Conservation (phyloP, 2,329 filamentous ascomycete species). For the Ambrosiella xylebori region DNA sequence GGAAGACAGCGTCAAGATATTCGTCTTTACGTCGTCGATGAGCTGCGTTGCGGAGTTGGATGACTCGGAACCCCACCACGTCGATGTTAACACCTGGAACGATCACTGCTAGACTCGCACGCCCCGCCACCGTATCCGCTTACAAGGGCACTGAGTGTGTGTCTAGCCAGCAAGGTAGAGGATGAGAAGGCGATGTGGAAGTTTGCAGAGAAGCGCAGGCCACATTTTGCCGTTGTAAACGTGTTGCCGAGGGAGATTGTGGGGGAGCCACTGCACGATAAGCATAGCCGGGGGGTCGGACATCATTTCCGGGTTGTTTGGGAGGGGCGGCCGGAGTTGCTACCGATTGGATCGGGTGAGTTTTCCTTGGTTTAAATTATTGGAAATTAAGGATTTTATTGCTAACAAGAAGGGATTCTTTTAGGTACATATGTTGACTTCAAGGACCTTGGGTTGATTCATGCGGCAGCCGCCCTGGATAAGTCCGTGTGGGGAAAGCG, state of each 20-base stretch:
- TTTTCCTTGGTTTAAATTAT: not conserved
- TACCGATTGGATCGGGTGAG: not conserved
- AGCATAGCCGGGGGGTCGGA: not conserved
- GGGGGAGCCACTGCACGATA: not conserved
- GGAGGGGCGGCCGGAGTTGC: not conserved
- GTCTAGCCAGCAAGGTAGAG: constrained; percentile 22
- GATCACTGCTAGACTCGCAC: constrained; percentile 18
- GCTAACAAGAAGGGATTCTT: not conserved
- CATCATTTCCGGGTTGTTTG: not conserved
- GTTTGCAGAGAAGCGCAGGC: constrained; percentile 20
- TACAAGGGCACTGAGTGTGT: constrained; percentile 17
- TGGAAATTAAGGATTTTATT: not conserved
- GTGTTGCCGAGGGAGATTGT: not conserved
- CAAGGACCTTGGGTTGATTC: constrained; percentile 16
- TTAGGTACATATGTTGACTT: constrained; percentile 15
- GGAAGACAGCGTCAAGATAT: constrained; percentile 22
- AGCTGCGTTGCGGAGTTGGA: constrained; percentile 10
- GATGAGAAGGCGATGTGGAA: constrained; percentile 22
- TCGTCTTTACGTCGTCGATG: constrained; percentile 25
- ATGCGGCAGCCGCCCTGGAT: constrained; percentile 17
- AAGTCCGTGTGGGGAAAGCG: constrained; percentile 16
- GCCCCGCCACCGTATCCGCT: constrained; percentile 19
- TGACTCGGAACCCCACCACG: constrained; percentile 14
- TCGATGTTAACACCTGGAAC: constrained; percentile 21
- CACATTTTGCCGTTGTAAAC: constrained; percentile 14